phyloP scores from a whole-genome alignment of 768 basidiomycete genomes.

The Amanita pseudoporphyria region DNA sequence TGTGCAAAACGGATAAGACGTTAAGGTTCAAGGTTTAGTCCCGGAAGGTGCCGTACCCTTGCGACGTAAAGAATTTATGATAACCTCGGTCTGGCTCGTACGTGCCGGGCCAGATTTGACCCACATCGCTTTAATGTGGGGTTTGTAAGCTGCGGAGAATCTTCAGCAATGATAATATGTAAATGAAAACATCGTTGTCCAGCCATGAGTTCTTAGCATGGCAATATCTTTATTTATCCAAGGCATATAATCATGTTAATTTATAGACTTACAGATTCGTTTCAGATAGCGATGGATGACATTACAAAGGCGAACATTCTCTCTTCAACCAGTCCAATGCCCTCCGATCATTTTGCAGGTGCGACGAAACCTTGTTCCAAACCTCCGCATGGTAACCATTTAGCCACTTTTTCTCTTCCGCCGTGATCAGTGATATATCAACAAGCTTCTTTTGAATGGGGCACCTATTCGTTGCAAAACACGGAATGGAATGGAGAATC shows the following conservation, averaged over 20 bases:
- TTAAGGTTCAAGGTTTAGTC: neutral
- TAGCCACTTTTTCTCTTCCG: constrained; percentile 69
- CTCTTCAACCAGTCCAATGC: constrained; percentile 56
- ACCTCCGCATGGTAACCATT: constrained; percentile 77
- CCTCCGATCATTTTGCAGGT: constrained; percentile 51
- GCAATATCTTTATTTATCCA: too few species aligned
- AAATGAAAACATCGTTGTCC: too few species aligned
- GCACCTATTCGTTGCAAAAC: constrained; percentile 36
- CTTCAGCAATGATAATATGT: too few species aligned
- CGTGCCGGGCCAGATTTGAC: too few species aligned
- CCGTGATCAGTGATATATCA: constrained; percentile 49
- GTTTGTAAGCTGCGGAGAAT: too few species aligned
- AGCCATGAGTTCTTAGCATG: too few species aligned
- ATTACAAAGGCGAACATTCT: constrained; percentile 39
- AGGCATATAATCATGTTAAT: neutral
- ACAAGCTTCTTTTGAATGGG: constrained; percentile 86
- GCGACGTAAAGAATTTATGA: too few species aligned
- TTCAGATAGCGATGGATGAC: neutral
- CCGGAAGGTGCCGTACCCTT: too few species aligned
- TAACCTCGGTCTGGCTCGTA: too few species aligned
- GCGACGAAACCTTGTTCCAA: constrained; percentile 59
- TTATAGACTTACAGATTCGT: neutral
- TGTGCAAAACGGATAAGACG: neutral
- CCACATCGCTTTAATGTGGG: too few species aligned
- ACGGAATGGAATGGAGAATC: neutral